Base-by-base conservation (phyloP, 148 eudicot genomes). In the Tetragonia tetragonoides region DNA sequence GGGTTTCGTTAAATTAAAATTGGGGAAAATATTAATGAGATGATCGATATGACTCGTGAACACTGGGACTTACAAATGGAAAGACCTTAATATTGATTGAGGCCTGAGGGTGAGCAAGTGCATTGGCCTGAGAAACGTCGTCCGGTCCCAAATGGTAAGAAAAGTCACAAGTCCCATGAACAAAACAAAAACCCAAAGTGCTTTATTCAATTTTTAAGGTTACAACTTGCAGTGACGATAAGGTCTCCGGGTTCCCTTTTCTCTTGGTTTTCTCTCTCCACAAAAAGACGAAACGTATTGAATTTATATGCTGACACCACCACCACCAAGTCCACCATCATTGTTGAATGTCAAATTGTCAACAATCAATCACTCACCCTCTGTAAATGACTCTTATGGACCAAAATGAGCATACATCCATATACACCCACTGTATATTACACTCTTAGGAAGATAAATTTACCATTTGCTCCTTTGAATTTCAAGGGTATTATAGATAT, bases 91-190 rank as follows among this genome's bases (percentile, higher is more conserved):
- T 49, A 49, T 49, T 49, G 1, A 10, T 49, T 10, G 53, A n/a
- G n/a, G n/a, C n/a, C n/a, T n/a, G n/a, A 9, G 63, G 66, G 65
- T 59, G 66, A 20, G n/a, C 76, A 59, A 17, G 76, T 51, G 21
- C 37, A 14, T 15, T 39, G 16, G 38, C 51, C 60, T 2, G 34
- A 38, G 34, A 72, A 63, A 34, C 16, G 75, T 47, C 62, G 49
- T 28, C 34, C 34, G 34, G 34, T 28, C 34, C 34, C 34, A 78
- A 78, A 53, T 10, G 38, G 41, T 38, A 23, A n/a, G 9, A 14
- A 64, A 39, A 49, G 81, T 72, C 76, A 79, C 72, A 60, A n/a
- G 51, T 47, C 56, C 61, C 56, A 72, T 53, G 23, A 49, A 72
- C 64, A 63, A 2, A 42, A 60, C 46, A 46, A 70, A 23, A 37